Base-by-base conservation (phyloP, 2,329 filamentous ascomycete species). In the Hypoxylon sp. region DNA sequence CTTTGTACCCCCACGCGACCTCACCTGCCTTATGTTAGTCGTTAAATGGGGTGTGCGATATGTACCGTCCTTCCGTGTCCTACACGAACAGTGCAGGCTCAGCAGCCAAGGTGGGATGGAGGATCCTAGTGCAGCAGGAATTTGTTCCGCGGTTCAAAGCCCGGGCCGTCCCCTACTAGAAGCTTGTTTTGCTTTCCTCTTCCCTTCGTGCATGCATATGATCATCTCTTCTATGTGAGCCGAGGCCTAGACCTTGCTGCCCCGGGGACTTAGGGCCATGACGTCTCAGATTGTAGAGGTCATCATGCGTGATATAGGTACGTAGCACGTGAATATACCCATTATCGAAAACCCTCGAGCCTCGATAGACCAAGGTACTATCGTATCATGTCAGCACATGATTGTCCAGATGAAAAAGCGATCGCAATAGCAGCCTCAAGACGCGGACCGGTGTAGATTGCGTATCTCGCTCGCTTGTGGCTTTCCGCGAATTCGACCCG, bases 51-150 rank as follows among this genome's bases (percentile, higher is more conserved):
- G 39, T 19, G n/a, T 41, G 46, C 52, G 12, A 30, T 51, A 61
- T 52, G 56, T 60, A 50, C 60, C 64, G 47, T 34, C 37, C 23
- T 50, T 48, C 16, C 19, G 9, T 32, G 63, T 60, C 59, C 29
- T 56, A 67, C 63, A 11, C 21, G 50, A 63, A 25, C 25, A 11
- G 4, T 50, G 47, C 46, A 52, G 27, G 12, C 32, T 55, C 16
- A 19, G 48, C 27, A 45, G 32, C 32, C 14, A 34, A 45, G 29
- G 53, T 25, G 52, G 53, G 34, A 14, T 32, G 30, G 27, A 23
- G 11, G 32, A 46, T n/a, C 12, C 30, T 53, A 30, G 30, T 53
- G 37, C 39, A 39, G 27, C 27, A 51, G 34, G 43, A 14, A 8
- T 19, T 6, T 39, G 19, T 41, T 51, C 29, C 43, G 60, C 14